Conservation (phyloP, 148 eudicot genomes). For the Amaranthus hypochondriacus region DNA sequence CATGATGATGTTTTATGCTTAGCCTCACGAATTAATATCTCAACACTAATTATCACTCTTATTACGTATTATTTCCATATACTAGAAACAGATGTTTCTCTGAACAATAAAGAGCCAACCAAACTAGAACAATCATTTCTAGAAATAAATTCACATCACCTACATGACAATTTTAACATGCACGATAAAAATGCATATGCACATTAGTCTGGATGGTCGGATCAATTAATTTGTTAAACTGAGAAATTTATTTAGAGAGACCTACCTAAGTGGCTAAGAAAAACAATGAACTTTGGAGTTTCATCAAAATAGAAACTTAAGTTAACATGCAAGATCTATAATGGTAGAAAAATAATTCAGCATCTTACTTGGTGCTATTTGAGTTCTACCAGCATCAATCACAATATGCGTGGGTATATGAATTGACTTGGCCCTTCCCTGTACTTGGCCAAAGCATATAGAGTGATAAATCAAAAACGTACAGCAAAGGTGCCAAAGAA, state of each 20-base stretch:
- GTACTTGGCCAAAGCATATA: constrained; percentile 20
- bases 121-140: too few species aligned
- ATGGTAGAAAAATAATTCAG: constrained; percentile 8
- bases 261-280: neutral
- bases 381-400: constrained; percentile 97
- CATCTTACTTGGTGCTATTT: constrained; percentile 92
- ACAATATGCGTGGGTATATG: constrained; percentile 76
- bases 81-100: too few species aligned
- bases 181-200: too few species aligned
- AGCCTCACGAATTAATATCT: too few species aligned
- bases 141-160: too few species aligned
- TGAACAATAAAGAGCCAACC: too few species aligned
- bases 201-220: neutral
- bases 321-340: neutral
- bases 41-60: too few species aligned
- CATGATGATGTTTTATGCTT: too few species aligned
- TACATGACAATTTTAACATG: too few species aligned
- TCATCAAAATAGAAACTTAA: neutral
- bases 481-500: neutral
- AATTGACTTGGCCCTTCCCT: constrained; percentile 86
- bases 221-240: neutral
- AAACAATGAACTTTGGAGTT: neutral
- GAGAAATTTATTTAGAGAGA: neutral
- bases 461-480: neutral
- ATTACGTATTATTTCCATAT: too few species aligned